Conservation (phyloP, 2,329 filamentous ascomycete species). For the Epichloe bromicola region DNA sequence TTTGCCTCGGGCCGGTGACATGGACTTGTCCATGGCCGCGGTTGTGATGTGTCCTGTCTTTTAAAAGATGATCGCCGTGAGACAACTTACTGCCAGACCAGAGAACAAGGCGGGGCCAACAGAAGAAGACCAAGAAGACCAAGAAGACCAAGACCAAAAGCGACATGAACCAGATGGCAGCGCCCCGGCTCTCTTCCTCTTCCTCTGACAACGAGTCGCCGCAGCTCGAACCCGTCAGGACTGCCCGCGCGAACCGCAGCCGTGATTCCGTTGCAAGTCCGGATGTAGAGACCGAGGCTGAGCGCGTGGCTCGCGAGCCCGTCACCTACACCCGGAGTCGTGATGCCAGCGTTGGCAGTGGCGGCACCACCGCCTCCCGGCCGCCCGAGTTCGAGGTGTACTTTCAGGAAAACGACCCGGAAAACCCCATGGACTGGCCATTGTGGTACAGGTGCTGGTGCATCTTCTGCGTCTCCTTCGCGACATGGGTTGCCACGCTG, state of each 20-base stretch:
- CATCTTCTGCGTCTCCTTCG: slow-evolving; percentile 31
- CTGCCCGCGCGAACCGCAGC: slow-evolving; percentile 9
- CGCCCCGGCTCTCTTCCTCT: background rate
- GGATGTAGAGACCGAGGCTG: slow-evolving; percentile 25
- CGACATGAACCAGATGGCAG: background rate
- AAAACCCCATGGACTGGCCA: slow-evolving; percentile 59
- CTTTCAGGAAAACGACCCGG: slow-evolving; percentile 49
- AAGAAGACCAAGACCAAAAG: too few species aligned
- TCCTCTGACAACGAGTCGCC: background rate
- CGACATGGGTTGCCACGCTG: slow-evolving; percentile 43
- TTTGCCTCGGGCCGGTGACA: too few species aligned
- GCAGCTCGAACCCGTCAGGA: background rate
- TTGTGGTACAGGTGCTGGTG: slow-evolving; percentile 32
- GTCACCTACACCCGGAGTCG: slow-evolving; percentile 29
- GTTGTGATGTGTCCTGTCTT: too few species aligned
- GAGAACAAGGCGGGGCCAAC: too few species aligned
- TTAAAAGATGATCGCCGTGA: too few species aligned
- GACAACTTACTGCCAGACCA: too few species aligned
- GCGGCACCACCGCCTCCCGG: slow-evolving; percentile 29
- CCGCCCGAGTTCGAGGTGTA: slow-evolving; percentile 58
- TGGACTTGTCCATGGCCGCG: too few species aligned
- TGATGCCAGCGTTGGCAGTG: slow-evolving; percentile 17
- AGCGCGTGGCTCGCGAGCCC: slow-evolving; percentile 30
- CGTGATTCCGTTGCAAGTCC: slow-evolving; percentile 10
- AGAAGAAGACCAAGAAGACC: too few species aligned